Conservation (phyloP, 2,329 filamentous ascomycete genomes). For the Podosphaera fusca region DNA sequence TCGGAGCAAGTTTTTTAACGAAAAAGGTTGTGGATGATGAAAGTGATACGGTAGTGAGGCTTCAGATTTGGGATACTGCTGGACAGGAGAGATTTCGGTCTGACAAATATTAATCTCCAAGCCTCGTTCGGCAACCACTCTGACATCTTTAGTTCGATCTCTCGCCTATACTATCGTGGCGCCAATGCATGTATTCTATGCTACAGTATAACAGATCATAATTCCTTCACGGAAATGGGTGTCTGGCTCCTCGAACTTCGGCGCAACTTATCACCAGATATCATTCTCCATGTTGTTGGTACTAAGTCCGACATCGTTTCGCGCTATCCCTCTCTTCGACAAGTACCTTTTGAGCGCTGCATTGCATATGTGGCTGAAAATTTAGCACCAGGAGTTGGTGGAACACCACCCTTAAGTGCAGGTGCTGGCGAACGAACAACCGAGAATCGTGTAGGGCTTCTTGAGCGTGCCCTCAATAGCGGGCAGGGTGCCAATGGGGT, state of each 20-base stretch:
- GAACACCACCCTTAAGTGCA: conserved; percentile 44
- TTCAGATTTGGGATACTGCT: conserved; percentile 92
- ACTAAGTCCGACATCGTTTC: conserved; percentile 85
- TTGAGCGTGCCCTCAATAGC: conserved; percentile 1
- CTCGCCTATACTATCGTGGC: conserved; percentile 84
- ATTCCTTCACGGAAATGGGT: conserved; percentile 79
- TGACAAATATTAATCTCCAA: conserved; percentile 1
- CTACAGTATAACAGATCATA: conserved; percentile 76
- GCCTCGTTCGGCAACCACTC: conserved; percentile 1
- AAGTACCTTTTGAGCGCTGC: conserved; percentile 84
- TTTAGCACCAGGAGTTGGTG: conserved; percentile 46
- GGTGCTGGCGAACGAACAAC: conserved; percentile 3
- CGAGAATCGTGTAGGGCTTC: conserved; percentile 2
- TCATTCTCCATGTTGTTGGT: conserved; percentile 83
- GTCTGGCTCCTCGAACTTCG: conserved; percentile 72
- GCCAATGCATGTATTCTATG: conserved; percentile 85
- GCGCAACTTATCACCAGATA: conserved; percentile 44
- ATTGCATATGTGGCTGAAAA: conserved; percentile 92
- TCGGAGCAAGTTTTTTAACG: conserved; percentile 58
- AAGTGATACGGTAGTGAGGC: conserved; percentile 63
- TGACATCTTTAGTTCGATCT: conserved; percentile 40
- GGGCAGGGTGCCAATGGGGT: background rate
- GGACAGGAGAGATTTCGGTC: conserved; percentile 79
- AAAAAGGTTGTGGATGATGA: conserved; percentile 65
- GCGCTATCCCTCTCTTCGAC: conserved; percentile 51